These are phyloP conservation scores for Claviceps capensis DNA, from an alignment of 2,329 filamentous ascomycete genomes.

Conservation along the genomic window DNA sequence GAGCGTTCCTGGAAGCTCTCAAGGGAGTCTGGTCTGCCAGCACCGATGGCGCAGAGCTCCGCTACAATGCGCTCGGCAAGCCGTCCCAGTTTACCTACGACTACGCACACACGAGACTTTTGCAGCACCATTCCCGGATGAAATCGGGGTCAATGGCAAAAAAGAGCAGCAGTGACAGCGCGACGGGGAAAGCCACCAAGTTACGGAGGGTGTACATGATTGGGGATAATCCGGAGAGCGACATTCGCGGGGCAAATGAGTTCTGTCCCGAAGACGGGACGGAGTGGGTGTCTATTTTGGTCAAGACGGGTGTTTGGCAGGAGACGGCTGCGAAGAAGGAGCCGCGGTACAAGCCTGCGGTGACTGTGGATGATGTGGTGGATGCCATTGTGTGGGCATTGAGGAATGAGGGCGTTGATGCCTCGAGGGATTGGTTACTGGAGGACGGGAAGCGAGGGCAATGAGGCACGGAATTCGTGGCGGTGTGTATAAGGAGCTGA, in stretches of 20 bases:
- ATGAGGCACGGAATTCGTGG: background rate
- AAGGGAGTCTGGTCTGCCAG: slow-evolving; percentile 65
- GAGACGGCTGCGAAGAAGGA: slow-evolving; percentile 23
- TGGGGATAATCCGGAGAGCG: slow-evolving; percentile 78
- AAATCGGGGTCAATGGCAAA: slow-evolving; percentile 7
- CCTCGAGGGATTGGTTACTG: slow-evolving; percentile 17
- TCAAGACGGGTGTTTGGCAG: slow-evolving; percentile 66
- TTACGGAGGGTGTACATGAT: slow-evolving; percentile 82
- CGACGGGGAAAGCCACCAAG: slow-evolving; percentile 37
- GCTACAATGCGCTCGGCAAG: slow-evolving; percentile 66
- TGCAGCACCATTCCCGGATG: slow-evolving; percentile 31
- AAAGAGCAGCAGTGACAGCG: slow-evolving; percentile 6
- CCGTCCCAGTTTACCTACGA: slow-evolving; percentile 64
- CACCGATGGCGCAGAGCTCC: slow-evolving; percentile 48
- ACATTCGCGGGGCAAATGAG: slow-evolving; percentile 76
- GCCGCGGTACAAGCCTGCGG: slow-evolving; percentile 48
- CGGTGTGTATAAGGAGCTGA: background rate
- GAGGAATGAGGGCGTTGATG: slow-evolving; percentile 34
- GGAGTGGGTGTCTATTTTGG: slow-evolving; percentile 65
- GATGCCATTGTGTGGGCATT: slow-evolving; percentile 68
- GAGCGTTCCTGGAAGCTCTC: slow-evolving; percentile 73
- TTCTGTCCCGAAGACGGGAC: slow-evolving; percentile 54
- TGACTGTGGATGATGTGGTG: slow-evolving; percentile 60
- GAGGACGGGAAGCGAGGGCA: background rate
- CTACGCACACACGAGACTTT: slow-evolving; percentile 61